These are phyloP conservation scores for Phytophthora lateralis DNA, from an alignment of 352 stramenopile species.

Conservation along the genomic window DNA sequence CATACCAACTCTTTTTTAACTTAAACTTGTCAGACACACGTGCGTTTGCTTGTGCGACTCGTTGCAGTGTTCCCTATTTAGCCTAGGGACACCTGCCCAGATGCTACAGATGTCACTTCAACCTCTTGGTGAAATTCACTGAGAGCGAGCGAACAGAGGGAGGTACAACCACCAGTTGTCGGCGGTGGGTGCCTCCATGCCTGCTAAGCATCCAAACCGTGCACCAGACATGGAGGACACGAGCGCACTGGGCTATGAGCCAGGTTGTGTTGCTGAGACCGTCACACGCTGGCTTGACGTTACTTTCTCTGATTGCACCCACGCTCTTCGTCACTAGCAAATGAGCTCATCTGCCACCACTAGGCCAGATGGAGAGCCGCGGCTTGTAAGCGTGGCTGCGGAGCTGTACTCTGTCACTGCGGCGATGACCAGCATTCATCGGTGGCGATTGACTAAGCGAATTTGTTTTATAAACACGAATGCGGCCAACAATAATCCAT, in stretches of 20 bases:
- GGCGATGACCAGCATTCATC: constrained; percentile 1
- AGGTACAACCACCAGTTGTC: constrained; percentile 12
- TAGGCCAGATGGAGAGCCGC: constrained; percentile 1
- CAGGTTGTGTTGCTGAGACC: no score
- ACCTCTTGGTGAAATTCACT: constrained; percentile 11
- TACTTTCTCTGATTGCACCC: no score
- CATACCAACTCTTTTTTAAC: neutral
- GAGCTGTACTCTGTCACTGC: neutral
- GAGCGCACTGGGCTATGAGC: neutral
- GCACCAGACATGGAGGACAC: no score
- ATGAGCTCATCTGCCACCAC: constrained; percentile 1
- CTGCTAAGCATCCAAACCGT: neutral
- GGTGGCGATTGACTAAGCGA: constrained; percentile 21
- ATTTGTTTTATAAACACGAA: constrained; percentile 34
- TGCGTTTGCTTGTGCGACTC: constrained; percentile 7
- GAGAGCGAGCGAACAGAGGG: constrained; percentile 7
- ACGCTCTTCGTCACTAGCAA: no score
- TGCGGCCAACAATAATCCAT: constrained; percentile 22
- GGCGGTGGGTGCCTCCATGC: neutral
- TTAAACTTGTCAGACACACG: constrained; percentile 8
- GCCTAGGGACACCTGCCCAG: neutral
- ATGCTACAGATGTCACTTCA: constrained; percentile 12
- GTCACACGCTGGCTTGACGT: no score
- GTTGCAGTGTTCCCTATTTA: constrained; percentile 1
- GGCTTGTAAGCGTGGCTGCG: constrained; percentile 23